Evolutionary conservation across 225 moss, liverwort and hornwort species (phyloP), one percentile per base, ranked within the genome.

Genomic region (Lunularia cruciata): DNA sequence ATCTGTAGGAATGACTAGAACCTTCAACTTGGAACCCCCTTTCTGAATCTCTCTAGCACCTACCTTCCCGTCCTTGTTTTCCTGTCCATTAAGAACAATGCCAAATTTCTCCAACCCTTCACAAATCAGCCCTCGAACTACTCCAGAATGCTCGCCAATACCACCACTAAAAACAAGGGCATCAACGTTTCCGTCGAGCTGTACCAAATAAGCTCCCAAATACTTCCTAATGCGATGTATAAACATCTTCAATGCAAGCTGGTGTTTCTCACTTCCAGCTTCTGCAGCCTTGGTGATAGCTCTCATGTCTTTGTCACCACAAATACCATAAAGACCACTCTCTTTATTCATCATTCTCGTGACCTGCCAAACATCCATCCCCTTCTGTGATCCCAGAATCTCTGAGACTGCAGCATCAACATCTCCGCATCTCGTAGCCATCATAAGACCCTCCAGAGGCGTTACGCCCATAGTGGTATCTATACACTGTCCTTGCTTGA

Each of bases 381-480:
- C 82, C 78, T 82, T 89, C 72, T 85, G 67, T 33, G 81, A 60
- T n/a, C 77, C 85, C 75, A 95, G 57, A 71, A 95, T 92, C 28
- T 88, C 89, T 57, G 78, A 61, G 26, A 95, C 86, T 26, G 89
- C 86, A 28, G 95, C 83, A 63, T 92, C 95, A 30, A 95, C 80
- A 65, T 92, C 92, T 28, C 95, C 95, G 30, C 87, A 89, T 48
- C 95, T 85, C 3, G 95, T 95, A 45, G 95, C 89, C 95, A 95
- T 95, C 20, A 90, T 85, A 37, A 92, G 76, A 13, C 95, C 95
- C 61, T 88, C 91, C 74, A 95, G 59, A 6, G 92, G 92, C 27
- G 95, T 91, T 28, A 92, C 86, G 33, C 95, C 95, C 95, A 95
- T 95, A 33, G 89, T 85, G 46, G 95, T 95, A 63, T 95, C 95